Percentiles rank a stretch among this genome's conserved stretches.
Evolutionary conservation across 495 filamentous ascomycete species (phyloP).

Genomic region (Hypoxylon perforatum): DNA sequence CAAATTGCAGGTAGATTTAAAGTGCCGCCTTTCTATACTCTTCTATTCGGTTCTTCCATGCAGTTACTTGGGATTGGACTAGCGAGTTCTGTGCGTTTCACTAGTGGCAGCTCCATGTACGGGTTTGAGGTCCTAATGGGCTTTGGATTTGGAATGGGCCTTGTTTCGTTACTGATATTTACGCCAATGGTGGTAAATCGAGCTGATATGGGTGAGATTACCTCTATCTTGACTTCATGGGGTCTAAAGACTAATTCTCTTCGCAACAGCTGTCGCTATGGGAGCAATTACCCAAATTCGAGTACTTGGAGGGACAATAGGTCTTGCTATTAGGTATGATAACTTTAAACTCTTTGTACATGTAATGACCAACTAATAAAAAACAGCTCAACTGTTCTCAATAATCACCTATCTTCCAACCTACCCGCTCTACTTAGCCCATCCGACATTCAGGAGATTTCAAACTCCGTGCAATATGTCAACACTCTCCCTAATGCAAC

Average conservation of each 20-base stretch:
- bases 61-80: conserved; percentile 61
- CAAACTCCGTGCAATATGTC: conserved; percentile 24
- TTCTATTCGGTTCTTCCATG: conserved; percentile 54
- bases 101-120: conserved; percentile 50
- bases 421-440: conserved; percentile 17
- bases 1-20: conserved; percentile 47
- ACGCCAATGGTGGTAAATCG: conserved; percentile 54
- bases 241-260: background rate
- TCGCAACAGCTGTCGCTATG: conserved; percentile 52
- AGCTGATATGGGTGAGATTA: conserved; percentile 54
- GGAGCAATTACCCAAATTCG: conserved; percentile 60
- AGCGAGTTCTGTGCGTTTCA: conserved; percentile 50
- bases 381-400: conserved; percentile 31
- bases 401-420: conserved; percentile 28
- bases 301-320: conserved; percentile 62
- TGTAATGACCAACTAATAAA: background rate
- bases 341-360: background rate
- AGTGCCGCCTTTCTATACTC: conserved; percentile 56
- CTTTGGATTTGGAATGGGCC: conserved; percentile 54
- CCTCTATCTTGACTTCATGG: background rate
- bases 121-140: conserved; percentile 61
- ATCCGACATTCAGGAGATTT: conserved; percentile 22
- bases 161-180: conserved; percentile 54
- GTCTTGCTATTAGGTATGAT: conserved; percentile 42
- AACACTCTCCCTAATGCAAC: conserved; percentile 25